Evolutionary conservation across 2,329 filamentous ascomycete species (phyloP).

Genomic region (Lojkania enalia): DNA sequence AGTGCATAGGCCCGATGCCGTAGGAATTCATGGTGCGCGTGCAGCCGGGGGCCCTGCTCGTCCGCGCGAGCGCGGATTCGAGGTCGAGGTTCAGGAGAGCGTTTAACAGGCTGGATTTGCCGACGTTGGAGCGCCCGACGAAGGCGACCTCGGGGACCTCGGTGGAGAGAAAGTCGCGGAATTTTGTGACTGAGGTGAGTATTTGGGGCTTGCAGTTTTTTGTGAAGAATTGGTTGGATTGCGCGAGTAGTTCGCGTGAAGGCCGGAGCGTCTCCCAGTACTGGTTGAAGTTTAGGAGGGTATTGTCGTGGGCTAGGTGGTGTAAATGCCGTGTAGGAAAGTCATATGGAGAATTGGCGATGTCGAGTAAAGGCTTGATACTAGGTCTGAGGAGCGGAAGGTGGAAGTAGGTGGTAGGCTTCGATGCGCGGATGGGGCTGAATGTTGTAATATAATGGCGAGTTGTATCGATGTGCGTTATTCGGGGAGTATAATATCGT

Average conservation of each 20-base stretch:
- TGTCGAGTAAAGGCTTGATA: too few relatives aligned
- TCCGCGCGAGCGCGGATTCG: constrained; percentile 36
- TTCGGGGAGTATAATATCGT: too few relatives aligned
- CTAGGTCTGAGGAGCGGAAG: too few relatives aligned
- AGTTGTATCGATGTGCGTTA: too few relatives aligned
- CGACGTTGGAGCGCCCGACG: constrained; percentile 70
- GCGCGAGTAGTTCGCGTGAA: not conserved
- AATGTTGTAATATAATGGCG: too few relatives aligned
- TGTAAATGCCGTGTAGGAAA: too few relatives aligned
- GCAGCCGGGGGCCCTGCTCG: constrained; percentile 62
- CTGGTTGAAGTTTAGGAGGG: constrained; percentile 35
- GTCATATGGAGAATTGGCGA: too few relatives aligned
- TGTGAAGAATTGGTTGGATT: constrained; percentile 46
- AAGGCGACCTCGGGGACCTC: constrained; percentile 65
- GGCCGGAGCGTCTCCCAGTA: constrained; percentile 39
- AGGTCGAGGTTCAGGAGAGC: constrained; percentile 26
- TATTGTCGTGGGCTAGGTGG: too few relatives aligned
- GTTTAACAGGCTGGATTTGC: constrained; percentile 70
- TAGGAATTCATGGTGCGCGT: constrained; percentile 70
- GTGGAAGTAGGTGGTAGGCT: too few relatives aligned
- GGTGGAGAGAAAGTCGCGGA: constrained; percentile 61
- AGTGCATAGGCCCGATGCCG: constrained; percentile 52
- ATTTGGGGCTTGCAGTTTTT: constrained; percentile 46
- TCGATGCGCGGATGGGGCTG: too few relatives aligned
- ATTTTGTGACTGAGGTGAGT: constrained; percentile 63